Conservation (phyloP, 768 basidiomycete genomes). For the Panus rudis region DNA sequence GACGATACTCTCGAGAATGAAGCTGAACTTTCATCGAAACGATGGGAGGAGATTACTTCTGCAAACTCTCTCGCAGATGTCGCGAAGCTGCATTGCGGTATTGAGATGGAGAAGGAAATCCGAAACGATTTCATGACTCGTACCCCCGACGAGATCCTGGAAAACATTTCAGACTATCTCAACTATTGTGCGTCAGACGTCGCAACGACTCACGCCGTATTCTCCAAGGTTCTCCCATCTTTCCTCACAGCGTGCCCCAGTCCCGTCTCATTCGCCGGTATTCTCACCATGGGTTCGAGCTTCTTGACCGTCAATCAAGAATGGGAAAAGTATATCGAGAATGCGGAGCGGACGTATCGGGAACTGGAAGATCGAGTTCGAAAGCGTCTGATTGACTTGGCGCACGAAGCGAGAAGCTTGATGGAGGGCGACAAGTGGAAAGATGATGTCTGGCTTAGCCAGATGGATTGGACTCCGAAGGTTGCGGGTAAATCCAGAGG, state of each 20-base stretch:
- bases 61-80: conserved; percentile 91
- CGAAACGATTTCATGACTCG: conserved; percentile 72
- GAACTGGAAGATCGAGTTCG: conserved; percentile 62
- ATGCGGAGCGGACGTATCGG: conserved; percentile 70
- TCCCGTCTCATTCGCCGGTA: conserved; percentile 88
- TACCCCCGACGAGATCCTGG: conserved; percentile 56
- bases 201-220: conserved; percentile 76
- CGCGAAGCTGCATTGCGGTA: conserved; percentile 81
- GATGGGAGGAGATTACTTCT: conserved; percentile 93
- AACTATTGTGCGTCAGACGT: conserved; percentile 87
- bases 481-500: conserved; percentile 64
- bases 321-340: conserved; percentile 79
- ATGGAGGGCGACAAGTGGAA: conserved; percentile 51
- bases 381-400: conserved; percentile 57
- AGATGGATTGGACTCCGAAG: conserved; percentile 96
- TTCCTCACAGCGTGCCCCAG: conserved; percentile 83
- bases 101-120: conserved; percentile 68
- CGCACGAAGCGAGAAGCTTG: conserved; percentile 46
- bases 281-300: conserved; percentile 85
- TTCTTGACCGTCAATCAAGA: conserved; percentile 86
- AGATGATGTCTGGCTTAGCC: conserved; percentile 76
- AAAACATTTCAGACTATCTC: conserved; percentile 66
- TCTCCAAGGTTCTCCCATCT: conserved; percentile 63
- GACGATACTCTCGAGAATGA: conserved; percentile 35
- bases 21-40: conserved; percentile 40